Percentiles rank a stretch among this genome's conserved stretches.
These are phyloP conservation scores for Tinospora cordifolia DNA, from an alignment of 164 flowering plant genomes.

Conservation along the genomic window DNA sequence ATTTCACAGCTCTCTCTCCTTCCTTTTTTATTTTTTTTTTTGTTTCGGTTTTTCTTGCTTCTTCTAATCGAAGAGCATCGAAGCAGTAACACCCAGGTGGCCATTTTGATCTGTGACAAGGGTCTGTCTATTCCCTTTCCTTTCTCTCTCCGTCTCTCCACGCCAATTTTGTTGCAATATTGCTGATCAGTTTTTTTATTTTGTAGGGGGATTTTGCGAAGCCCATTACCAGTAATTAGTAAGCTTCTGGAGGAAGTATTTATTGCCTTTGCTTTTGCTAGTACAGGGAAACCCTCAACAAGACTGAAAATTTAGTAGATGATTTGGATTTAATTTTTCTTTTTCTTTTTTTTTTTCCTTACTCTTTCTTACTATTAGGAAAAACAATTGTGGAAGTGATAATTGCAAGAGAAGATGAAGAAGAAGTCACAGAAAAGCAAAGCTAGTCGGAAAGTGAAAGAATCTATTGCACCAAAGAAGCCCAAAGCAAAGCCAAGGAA, in stretches of 20 bases:
- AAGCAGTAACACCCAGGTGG: background rate
- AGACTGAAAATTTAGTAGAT: constrained; percentile 4
- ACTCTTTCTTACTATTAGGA: constrained; percentile 9
- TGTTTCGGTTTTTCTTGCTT: too few species aligned
- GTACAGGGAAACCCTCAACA: background rate
- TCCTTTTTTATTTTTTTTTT: background rate
- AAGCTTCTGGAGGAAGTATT: too few species aligned
- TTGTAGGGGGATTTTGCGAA: too few species aligned
- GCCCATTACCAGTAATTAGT: background rate
- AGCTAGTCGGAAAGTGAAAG: constrained; percentile 14
- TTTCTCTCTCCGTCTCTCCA: too few species aligned
- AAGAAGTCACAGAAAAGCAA: constrained; percentile 17
- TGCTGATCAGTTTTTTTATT: background rate
- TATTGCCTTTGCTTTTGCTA: too few species aligned
- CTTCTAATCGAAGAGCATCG: background rate
- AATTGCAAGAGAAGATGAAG: constrained; percentile 21
- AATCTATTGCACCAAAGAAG: constrained; percentile 18
- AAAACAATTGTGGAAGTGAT: constrained; percentile 22
- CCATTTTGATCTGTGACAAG: background rate
- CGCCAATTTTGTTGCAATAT: background rate
- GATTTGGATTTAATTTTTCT: background rate
- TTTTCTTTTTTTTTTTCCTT: background rate
- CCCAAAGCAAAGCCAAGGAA: constrained; percentile 30
- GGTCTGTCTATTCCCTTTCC: background rate
- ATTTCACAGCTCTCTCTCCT: background rate